Percentiles rank a stretch among this genome's conserved stretches.
Evolutionary conservation across 345 rosid species (phyloP).

Genomic region (Psidium guajava): DNA sequence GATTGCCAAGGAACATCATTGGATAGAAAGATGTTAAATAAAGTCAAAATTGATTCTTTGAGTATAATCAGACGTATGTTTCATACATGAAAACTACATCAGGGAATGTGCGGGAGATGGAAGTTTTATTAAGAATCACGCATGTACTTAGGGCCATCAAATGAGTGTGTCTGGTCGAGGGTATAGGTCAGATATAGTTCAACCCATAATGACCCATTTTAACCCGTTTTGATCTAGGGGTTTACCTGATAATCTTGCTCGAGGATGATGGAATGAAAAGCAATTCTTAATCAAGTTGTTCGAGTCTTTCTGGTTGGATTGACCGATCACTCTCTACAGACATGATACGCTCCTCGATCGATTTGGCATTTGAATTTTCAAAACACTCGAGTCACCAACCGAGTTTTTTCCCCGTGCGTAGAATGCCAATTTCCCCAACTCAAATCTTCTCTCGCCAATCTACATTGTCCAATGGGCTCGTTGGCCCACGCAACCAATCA

Average conservation of each 20-base stretch:
- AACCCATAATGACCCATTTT: too few relatives aligned
- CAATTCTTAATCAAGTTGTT: background rate
- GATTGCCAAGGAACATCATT: background rate
- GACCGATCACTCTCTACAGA: background rate
- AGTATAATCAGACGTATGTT: background rate
- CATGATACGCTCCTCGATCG: rapidly evolving
- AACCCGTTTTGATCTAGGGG: background rate
- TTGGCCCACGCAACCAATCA: background rate
- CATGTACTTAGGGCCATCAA: too few relatives aligned
- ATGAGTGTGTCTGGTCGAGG: too few relatives aligned
- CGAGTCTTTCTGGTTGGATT: too few relatives aligned
- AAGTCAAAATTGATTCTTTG: background rate
- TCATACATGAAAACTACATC: background rate
- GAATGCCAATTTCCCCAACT: background rate
- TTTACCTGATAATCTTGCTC: background rate
- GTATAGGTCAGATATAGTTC: too few relatives aligned
- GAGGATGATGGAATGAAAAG: background rate
- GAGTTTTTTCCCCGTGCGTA: background rate
- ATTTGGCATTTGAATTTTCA: background rate
- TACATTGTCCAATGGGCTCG: background rate
- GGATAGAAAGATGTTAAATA: background rate
- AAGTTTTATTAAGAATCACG: background rate
- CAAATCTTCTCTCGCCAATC: background rate
- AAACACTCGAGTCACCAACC: background rate
- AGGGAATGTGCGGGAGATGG: background rate